phyloP scores from a whole-genome alignment of 805 yeast genomes.

The Starmerella vitae region DNA sequence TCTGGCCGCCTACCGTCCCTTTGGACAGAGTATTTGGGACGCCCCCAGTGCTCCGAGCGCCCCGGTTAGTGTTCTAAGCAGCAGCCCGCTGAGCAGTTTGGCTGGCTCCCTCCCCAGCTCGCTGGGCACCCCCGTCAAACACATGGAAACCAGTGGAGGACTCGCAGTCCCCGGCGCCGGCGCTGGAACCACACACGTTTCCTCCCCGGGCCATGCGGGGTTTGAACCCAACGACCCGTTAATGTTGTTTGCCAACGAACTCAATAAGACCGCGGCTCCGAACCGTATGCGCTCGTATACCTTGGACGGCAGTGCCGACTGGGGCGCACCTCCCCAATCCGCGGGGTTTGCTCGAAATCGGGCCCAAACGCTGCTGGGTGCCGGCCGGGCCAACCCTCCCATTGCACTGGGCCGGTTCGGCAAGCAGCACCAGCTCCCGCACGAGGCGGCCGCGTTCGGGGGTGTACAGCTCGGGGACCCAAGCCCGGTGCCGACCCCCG shows the following conservation, averaged over 20 bases:
- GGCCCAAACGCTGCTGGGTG: slow-evolving; percentile 17
- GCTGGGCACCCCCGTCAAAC: background rate
- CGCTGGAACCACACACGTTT: background rate
- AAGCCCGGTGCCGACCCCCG: slow-evolving; percentile 30
- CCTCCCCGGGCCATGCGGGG: background rate
- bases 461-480: slow-evolving; percentile 17
- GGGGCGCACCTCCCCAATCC: slow-evolving; percentile 5
- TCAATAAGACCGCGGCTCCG: slow-evolving; percentile 26
- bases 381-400: background rate
- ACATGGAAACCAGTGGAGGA: too few species aligned
- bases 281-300: slow-evolving; percentile 25
- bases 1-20: slow-evolving; percentile 11
- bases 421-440: slow-evolving; percentile 12
- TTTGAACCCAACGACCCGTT: slow-evolving; percentile 18
- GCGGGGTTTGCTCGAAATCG: slow-evolving; percentile 20
- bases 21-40: slow-evolving; percentile 16
- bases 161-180: too few species aligned
- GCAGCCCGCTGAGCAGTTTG: too few species aligned
- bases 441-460: slow-evolving; percentile 3
- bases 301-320: slow-evolving; percentile 8
- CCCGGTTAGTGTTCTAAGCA: too few species aligned
- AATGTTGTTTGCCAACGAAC: slow-evolving; percentile 24
- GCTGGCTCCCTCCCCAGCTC: background rate
- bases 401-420: slow-evolving; percentile 15
- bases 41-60: too few species aligned